These are phyloP conservation scores for Boletellus sp. DNA, from an alignment of 1,284 basidiomycete species.

Conservation along the genomic window DNA sequence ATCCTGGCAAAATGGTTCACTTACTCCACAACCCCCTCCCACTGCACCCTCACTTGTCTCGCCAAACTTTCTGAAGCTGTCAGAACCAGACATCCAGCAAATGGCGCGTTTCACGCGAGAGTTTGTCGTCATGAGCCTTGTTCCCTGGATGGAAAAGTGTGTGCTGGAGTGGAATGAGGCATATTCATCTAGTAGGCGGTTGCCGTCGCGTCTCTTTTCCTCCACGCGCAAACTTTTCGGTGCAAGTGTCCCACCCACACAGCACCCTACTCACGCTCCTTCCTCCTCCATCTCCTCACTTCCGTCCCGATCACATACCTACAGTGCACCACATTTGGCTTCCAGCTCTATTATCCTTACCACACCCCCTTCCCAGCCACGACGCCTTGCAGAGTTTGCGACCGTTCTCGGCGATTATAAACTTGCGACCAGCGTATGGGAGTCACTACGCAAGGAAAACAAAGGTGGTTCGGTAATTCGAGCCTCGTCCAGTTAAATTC, in stretches of 20 bases:
- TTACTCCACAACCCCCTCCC: slow-evolving; percentile 6
- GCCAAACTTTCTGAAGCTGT: slow-evolving; percentile 54
- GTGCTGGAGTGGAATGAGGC: slow-evolving; percentile 93
- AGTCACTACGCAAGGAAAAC: slow-evolving; percentile 76
- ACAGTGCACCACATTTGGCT: slow-evolving; percentile 35
- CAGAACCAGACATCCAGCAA: slow-evolving; percentile 76
- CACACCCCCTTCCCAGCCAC: slow-evolving; percentile 59
- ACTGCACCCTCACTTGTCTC: slow-evolving; percentile 11
- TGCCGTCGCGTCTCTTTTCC: slow-evolving; percentile 80
- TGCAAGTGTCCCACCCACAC: slow-evolving; percentile 48
- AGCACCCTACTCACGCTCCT: slow-evolving; percentile 39
- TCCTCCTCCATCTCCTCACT: slow-evolving; percentile 45
- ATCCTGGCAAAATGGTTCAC: slow-evolving; percentile 28
- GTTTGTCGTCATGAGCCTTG: slow-evolving; percentile 84
- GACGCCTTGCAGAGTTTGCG: slow-evolving; percentile 92
- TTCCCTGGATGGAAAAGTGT: slow-evolving; percentile 96
- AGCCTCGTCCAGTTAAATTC: slow-evolving; percentile 3
- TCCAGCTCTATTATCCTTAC: slow-evolving; percentile 27
- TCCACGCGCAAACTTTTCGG: slow-evolving; percentile 91
- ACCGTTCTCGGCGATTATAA: slow-evolving; percentile 91
- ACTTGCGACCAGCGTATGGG: slow-evolving; percentile 84
- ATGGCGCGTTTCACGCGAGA: slow-evolving; percentile 85
- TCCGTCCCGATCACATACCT: slow-evolving; percentile 41
- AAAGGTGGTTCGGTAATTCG: slow-evolving; percentile 67
- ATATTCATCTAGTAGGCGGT: slow-evolving; percentile 79